phyloP scores from a whole-genome alignment of 2,329 filamentous ascomycete genomes.

The Septoria linicola region DNA sequence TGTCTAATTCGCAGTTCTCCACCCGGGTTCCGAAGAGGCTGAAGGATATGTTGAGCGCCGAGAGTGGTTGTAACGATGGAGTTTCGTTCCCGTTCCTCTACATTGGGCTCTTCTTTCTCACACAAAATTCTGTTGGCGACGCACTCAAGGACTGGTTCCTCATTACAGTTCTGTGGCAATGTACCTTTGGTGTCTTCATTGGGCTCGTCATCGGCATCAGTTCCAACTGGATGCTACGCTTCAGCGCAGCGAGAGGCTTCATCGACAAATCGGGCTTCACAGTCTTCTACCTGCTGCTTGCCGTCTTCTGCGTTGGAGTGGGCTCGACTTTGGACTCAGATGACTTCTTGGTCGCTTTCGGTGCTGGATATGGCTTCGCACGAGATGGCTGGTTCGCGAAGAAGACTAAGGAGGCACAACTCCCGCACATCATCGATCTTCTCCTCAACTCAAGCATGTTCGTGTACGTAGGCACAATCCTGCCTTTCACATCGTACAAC shows the following conservation, averaged over 20 bases:
- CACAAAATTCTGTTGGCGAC: slow-evolving; percentile 39
- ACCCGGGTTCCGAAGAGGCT: slow-evolving; percentile 52
- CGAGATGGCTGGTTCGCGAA: slow-evolving; percentile 55
- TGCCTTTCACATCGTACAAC: slow-evolving; percentile 52
- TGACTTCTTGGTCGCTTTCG: slow-evolving; percentile 58
- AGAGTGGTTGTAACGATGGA: slow-evolving; percentile 58
- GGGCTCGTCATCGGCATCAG: slow-evolving; percentile 50
- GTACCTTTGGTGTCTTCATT: slow-evolving; percentile 48
- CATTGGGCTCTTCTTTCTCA: slow-evolving; percentile 50
- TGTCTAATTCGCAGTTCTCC: slow-evolving; percentile 55
- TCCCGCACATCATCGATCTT: slow-evolving; percentile 55
- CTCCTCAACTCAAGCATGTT: slow-evolving; percentile 58
- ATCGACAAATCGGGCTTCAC: slow-evolving; percentile 53
- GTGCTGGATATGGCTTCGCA: slow-evolving; percentile 56
- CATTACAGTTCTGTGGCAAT: slow-evolving; percentile 57
- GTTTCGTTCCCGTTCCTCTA: slow-evolving; percentile 58
- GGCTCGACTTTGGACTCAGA: slow-evolving; percentile 54
- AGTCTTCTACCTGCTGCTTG: slow-evolving; percentile 57
- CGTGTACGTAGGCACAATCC: slow-evolving; percentile 56
- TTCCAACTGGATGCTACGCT: slow-evolving; percentile 51
- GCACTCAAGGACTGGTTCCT: slow-evolving; percentile 54
- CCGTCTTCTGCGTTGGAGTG: slow-evolving; percentile 53
- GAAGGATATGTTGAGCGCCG: slow-evolving; percentile 53
- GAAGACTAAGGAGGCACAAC: slow-evolving; percentile 46
- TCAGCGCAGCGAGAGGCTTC: slow-evolving; percentile 47